A percentile compares a stretch with the other conserved stretches of the same genome.
phyloP scores from a whole-genome alignment of 805 yeast species.

The Ogataea saltuana region DNA sequence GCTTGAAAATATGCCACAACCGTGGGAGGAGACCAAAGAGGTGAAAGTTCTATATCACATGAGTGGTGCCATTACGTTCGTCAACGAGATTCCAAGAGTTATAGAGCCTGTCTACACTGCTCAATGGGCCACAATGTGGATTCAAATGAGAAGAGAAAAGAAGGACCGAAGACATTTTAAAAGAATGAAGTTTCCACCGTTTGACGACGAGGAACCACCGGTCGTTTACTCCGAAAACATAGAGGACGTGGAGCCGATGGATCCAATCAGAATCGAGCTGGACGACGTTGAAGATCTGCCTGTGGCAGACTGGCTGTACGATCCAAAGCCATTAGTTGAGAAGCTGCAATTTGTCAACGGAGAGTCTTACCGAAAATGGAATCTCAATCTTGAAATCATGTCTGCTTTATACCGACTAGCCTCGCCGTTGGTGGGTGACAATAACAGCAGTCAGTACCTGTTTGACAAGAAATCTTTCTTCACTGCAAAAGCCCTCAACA shows the following conservation, averaged over 20 bases:
- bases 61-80: slow-evolving; percentile 94
- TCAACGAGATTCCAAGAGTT: slow-evolving; percentile 88
- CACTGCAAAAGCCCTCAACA: slow-evolving; percentile 88
- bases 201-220: slow-evolving; percentile 97
- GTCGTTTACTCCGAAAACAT: slow-evolving; percentile 78
- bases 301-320: slow-evolving; percentile 78
- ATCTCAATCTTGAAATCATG: slow-evolving; percentile 59
- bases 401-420: slow-evolving; percentile 66
- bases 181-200: slow-evolving; percentile 91
- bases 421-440: slow-evolving; percentile 69
- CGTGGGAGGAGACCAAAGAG: slow-evolving; percentile 89
- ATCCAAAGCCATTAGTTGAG: slow-evolving; percentile 69
- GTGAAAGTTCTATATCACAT: slow-evolving; percentile 87
- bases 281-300: slow-evolving; percentile 61
- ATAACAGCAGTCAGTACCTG: slow-evolving; percentile 63
- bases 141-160: slow-evolving; percentile 90
- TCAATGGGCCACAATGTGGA: slow-evolving; percentile 95
- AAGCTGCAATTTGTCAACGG: slow-evolving; percentile 62
- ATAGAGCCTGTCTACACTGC: slow-evolving; percentile 89
- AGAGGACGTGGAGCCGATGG: slow-evolving; percentile 69
- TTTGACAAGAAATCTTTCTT: slow-evolving; percentile 80
- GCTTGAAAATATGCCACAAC: slow-evolving; percentile 96
- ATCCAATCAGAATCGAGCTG: slow-evolving; percentile 67
- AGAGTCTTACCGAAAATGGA: slow-evolving; percentile 75
- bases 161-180: slow-evolving; percentile 87